These are phyloP conservation scores for Arabidopsis lyrata DNA, from an alignment of 441 rosid genomes.

Conservation along the genomic window DNA sequence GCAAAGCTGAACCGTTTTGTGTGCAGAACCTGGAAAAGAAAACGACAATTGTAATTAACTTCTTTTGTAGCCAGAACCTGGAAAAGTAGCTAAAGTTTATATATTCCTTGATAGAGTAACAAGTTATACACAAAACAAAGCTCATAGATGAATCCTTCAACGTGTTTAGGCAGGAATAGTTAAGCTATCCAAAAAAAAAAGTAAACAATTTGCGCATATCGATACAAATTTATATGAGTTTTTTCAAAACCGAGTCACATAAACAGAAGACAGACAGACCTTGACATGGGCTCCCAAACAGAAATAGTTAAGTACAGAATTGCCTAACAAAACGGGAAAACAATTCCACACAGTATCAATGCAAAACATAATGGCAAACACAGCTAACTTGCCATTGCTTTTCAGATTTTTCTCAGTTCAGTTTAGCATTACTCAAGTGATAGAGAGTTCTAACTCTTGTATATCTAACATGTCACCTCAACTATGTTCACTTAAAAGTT, in stretches of 20 bases:
- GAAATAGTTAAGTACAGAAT: neutral
- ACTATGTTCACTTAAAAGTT: slow-evolving; percentile 1
- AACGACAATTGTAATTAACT: neutral
- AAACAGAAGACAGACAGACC: neutral
- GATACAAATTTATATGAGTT: neutral
- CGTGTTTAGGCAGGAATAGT: neutral
- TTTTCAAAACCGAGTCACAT: neutral
- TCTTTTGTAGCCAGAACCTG: neutral
- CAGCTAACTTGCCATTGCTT: neutral
- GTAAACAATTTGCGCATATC: neutral
- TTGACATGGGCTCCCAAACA: neutral
- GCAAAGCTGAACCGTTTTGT: slow-evolving; percentile 79
- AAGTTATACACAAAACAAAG: slow-evolving; percentile 7
- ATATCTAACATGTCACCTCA: slow-evolving; percentile 14
- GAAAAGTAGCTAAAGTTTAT: neutral
- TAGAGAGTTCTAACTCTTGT: neutral
- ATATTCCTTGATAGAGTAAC: neutral
- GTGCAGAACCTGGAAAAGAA: slow-evolving; percentile 64
- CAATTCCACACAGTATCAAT: neutral
- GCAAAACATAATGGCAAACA: neutral
- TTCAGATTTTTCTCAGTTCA: neutral
- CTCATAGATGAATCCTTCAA: slow-evolving; percentile 5
- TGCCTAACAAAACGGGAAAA: neutral
- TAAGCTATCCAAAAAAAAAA: neutral
- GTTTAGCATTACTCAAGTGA: neutral